phyloP scores from a whole-genome alignment of 768 basidiomycete species.

The Leccinum ochraceum region DNA sequence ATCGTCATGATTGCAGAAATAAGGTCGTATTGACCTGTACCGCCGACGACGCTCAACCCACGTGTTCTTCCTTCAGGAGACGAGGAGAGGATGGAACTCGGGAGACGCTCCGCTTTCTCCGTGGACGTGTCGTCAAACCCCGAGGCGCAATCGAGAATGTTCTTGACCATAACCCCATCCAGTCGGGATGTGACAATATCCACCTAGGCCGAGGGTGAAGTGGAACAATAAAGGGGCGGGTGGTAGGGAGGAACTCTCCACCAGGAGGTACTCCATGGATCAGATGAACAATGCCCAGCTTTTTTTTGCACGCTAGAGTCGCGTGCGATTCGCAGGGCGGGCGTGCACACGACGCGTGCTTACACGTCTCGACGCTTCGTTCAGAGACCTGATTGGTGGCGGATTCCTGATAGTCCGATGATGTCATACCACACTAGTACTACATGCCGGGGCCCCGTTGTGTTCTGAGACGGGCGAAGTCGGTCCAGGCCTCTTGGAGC shows the following conservation, averaged over 20 bases:
- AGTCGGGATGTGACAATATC: neutral
- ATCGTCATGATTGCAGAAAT: neutral
- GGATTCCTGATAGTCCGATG: too few relatives aligned
- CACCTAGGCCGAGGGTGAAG: neutral
- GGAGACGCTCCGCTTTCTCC: slow-evolving; percentile 6
- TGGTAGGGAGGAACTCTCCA: neutral
- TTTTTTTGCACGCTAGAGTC: slow-evolving; percentile 7
- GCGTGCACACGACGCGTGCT: neutral
- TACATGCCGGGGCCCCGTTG: too few relatives aligned
- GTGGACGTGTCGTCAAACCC: neutral
- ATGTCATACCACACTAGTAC: too few relatives aligned
- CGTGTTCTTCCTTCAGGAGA: slow-evolving; percentile 5
- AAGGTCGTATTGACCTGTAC: neutral
- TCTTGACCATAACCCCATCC: neutral
- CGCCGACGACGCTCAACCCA: slow-evolving; percentile 7
- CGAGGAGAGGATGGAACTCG: slow-evolving; percentile 7
- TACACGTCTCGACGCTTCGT: neutral
- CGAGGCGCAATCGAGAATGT: too few relatives aligned
- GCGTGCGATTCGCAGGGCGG: slow-evolving; percentile 11
- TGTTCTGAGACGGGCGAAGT: too few relatives aligned
- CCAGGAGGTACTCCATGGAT: too few relatives aligned
- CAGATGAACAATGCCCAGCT: too few relatives aligned
- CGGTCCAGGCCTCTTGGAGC: too few relatives aligned
- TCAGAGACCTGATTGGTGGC: neutral
- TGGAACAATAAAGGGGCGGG: neutral